Base-by-base conservation (phyloP, 805 yeast species). In the Ogataea methanolica region DNA sequence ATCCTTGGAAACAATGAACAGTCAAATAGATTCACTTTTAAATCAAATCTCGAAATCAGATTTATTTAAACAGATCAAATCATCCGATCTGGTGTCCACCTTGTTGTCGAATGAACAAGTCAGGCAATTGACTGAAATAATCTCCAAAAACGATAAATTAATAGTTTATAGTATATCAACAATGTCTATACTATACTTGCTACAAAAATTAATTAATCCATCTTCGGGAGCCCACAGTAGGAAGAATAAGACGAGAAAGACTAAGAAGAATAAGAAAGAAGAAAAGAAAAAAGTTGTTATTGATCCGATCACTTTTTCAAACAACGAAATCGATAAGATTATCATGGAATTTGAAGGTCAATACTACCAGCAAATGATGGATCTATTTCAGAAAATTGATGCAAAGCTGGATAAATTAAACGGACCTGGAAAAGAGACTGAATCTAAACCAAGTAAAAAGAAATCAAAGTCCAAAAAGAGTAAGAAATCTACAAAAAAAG, bases 291-390 rank as follows among this genome's bases (percentile, higher is more conserved):
- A 43, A 22, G 51, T 43, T n/a, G 44, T 39, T n/a, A 44, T 44
- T 23, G 58, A 51, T 23, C 64, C 66, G 5, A 45, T 54, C 8
- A 48, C 52, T 26, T 34, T 36, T 15, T 42, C 65, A 5, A 47
- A 56, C 35, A 41, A 46, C 7, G 48, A 51, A 43, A 57, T 61
- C 16, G 51, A 47, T 11, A 42, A 26, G 14, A 44, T 58, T 21
- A 34, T 40, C 19, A 46, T 29, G 6, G 58, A 57, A 36, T 55
- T 60, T 26, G 50, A 55, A 22, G 41, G 46, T 6, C 50, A 50
- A 17, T 61, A 49, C 33, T 48, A 48, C 17, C 43, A 51, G 5
- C 42, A 39, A 9, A 36, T 59, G 8, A 38, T 42, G 2, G 41
- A 43, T 12, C 52, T 53, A 31, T 44, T 57, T 39, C 48, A 49